phyloP scores from a whole-genome alignment of 257 asterid species.

The Solanum etuberosum region DNA sequence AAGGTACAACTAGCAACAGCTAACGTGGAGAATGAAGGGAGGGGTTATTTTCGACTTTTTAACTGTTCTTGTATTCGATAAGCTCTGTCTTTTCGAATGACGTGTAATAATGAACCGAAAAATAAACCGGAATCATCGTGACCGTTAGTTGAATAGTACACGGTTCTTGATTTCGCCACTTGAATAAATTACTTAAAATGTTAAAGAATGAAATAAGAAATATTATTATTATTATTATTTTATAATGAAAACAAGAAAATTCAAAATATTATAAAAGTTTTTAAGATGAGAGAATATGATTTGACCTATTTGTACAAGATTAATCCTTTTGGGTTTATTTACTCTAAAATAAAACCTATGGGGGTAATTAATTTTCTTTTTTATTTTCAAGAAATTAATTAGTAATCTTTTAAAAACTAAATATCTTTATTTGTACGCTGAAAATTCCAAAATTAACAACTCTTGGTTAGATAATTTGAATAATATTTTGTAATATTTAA shows the following conservation, averaged over 20 bases:
- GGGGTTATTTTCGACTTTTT: background rate
- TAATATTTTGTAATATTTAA: no score
- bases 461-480: background rate
- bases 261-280: background rate
- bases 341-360: no score
- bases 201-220: background rate
- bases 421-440: background rate
- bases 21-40: background rate
- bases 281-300: background rate
- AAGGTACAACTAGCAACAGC: background rate
- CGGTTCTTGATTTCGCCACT: background rate
- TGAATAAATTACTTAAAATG: background rate
- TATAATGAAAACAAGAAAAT: background rate
- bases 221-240: background rate
- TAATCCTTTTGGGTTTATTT: no score
- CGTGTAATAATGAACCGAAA: background rate
- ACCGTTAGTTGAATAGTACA: background rate
- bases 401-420: background rate
- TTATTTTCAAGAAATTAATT: background rate
- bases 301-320: no score
- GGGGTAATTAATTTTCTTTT: background rate
- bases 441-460: no score
- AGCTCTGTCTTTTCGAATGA: background rate
- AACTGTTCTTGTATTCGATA: background rate
- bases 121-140: background rate